A percentile compares a stretch with the other conserved stretches of the same genome.
Conservation (phyloP, 2,329 filamentous ascomycete genomes). For the Apiospora malaysiana region DNA sequence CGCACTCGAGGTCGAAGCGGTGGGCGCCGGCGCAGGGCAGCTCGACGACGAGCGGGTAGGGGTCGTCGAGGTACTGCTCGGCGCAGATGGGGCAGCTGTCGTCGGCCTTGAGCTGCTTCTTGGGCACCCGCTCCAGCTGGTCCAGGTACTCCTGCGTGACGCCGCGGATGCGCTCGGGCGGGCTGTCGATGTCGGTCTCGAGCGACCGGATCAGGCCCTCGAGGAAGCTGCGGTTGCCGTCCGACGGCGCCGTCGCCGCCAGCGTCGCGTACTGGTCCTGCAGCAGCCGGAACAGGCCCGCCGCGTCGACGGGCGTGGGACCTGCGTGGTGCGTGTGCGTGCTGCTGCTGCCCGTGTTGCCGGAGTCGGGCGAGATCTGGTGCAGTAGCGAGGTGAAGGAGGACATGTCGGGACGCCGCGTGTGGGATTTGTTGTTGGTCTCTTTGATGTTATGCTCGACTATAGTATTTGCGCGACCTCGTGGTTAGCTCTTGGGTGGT, state of each 20-base stretch:
- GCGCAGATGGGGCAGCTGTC: constrained; percentile 69
- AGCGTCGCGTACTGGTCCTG: constrained; percentile 63
- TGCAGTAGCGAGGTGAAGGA: constrained; percentile 51
- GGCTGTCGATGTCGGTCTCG: constrained; percentile 56
- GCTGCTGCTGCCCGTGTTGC: not conserved
- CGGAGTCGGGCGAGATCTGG: constrained; percentile 15
- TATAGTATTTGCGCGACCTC: constrained; percentile 35
- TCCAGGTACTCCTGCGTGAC: constrained; percentile 66
- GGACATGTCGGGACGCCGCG: constrained; percentile 67
- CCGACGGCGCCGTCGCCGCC: constrained; percentile 53
- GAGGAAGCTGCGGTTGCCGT: constrained; percentile 57
- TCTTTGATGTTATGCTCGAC: constrained; percentile 70
- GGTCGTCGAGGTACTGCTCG: constrained; percentile 65
- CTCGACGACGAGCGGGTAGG: constrained; percentile 67
- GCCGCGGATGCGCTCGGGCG: constrained; percentile 58
- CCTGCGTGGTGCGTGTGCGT: constrained; percentile 52
- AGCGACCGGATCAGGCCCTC: constrained; percentile 53
- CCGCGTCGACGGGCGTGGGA: constrained; percentile 65
- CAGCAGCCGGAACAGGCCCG: constrained; percentile 62
- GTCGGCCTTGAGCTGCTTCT: constrained; percentile 55
- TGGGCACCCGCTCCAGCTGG: constrained; percentile 61
- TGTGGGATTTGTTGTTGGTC: constrained; percentile 43
- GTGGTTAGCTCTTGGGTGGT: not conserved
- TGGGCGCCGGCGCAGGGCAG: constrained; percentile 66
- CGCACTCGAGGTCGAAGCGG: constrained; percentile 70